A percentile compares a stretch with the other conserved stretches of the same genome.
phyloP scores from a whole-genome alignment of 1,284 basidiomycete genomes.

The Golubevia pallescens region DNA sequence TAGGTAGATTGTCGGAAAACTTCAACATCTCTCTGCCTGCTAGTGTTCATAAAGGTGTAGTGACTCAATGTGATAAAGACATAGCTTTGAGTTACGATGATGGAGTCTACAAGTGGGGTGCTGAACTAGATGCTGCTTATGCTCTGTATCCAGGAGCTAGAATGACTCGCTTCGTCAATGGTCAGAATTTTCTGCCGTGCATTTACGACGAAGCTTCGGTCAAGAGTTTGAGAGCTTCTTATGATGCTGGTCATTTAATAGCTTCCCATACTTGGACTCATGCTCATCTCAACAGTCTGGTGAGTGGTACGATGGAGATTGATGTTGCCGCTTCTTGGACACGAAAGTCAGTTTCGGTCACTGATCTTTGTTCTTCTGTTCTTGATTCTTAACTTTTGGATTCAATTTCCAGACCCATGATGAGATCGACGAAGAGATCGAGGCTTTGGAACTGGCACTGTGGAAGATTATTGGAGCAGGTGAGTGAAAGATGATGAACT shows the following conservation, averaged over 20 bases:
- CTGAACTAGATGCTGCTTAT: background rate
- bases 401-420: background rate
- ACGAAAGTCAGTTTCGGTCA: too few relatives aligned
- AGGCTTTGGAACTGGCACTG: too few relatives aligned
- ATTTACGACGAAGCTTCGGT: background rate
- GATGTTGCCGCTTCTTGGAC: too few relatives aligned
- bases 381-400: too few relatives aligned
- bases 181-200: background rate
- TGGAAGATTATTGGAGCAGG: too few relatives aligned
- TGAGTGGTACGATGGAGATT: background rate
- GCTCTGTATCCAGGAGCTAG: background rate
- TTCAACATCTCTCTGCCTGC: background rate
- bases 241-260: background rate
- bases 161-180: background rate
- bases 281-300: background rate
- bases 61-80: background rate
- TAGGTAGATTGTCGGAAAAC: background rate
- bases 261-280: background rate
- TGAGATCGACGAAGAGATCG: background rate
- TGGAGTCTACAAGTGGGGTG: background rate
- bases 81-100: background rate
- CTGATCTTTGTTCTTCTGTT: too few relatives aligned
- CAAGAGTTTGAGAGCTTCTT: background rate
- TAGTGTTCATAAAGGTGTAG: background rate
- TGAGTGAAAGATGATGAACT: too few relatives aligned